phyloP scores from a whole-genome alignment of 495 filamentous ascomycete species.

The Daldinia caldariorum region DNA sequence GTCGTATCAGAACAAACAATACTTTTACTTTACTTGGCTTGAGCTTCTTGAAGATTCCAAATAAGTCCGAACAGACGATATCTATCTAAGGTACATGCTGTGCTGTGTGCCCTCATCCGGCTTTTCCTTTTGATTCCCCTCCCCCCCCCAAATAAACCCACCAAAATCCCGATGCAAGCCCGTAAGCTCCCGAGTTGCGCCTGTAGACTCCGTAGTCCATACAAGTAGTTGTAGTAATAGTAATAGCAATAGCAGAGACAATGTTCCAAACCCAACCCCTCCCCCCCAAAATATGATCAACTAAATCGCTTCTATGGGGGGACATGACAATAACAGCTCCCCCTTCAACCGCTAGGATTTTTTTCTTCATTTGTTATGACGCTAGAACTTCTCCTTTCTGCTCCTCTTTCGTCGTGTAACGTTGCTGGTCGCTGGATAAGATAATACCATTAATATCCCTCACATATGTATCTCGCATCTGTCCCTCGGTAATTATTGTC shows the following conservation, averaged over 20 bases:
- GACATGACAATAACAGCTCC: not conserved
- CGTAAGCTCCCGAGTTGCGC: slow-evolving; percentile 3
- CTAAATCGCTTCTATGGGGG: slow-evolving; percentile 5
- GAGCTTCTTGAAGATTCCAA: too few species aligned
- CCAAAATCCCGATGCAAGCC: slow-evolving; percentile 1
- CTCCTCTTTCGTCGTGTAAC: not conserved
- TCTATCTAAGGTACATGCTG: slow-evolving; percentile 1
- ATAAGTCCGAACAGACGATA: too few species aligned
- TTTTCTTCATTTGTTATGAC: slow-evolving; percentile 1
- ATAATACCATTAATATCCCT: not conserved
- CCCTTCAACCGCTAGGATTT: not conserved
- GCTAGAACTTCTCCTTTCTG: not conserved
- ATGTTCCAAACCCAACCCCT: not conserved
- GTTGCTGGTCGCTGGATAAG: not conserved
- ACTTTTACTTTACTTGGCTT: too few species aligned
- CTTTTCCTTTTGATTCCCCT: not conserved
- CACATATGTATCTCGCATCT: not conserved
- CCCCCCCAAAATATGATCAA: not conserved
- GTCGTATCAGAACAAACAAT: too few species aligned
- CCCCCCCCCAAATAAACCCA: too few species aligned
- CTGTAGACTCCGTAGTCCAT: not conserved
- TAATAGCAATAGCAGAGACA: not conserved
- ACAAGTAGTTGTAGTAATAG: not conserved
- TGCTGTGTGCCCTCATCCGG: not conserved
- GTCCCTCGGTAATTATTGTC: slow-evolving; percentile 4